Evolutionary conservation across 2,329 filamentous ascomycete genomes (phyloP).

Genomic region (Ophiocordyceps camponoti-leonardi): DNA sequence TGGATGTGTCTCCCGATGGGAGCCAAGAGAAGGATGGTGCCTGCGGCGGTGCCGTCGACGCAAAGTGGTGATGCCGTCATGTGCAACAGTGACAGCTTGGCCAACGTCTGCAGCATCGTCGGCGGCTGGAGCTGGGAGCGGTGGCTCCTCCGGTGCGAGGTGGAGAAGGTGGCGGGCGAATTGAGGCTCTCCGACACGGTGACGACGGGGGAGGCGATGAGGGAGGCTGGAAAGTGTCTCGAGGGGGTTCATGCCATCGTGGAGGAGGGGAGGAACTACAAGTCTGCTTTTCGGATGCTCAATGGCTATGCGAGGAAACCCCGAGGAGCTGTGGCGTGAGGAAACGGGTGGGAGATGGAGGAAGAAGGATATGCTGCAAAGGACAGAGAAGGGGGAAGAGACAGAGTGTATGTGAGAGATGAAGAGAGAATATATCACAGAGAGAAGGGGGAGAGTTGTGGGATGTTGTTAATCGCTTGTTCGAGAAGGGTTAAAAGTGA

Average conservation of each 20-base stretch:
- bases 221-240: constrained; percentile 40
- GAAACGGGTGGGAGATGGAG: not conserved
- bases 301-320: constrained; percentile 50
- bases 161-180: constrained; percentile 62
- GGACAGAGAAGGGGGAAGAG: too few species aligned
- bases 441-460: too few species aligned
- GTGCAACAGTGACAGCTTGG: constrained; percentile 55
- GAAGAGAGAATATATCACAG: too few species aligned
- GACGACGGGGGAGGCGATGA: constrained; percentile 30
- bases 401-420: too few species aligned
- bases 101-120: constrained; percentile 62
- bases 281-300: constrained; percentile 42
- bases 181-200: constrained; percentile 35
- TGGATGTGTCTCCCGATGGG: constrained; percentile 88
- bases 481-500: too few species aligned
- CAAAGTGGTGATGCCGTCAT: constrained; percentile 34
- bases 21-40: constrained; percentile 14
- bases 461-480: too few species aligned
- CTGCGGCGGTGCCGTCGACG: not conserved
- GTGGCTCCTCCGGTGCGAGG: constrained; percentile 79
- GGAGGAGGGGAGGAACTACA: constrained; percentile 43
- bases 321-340: constrained; percentile 3
- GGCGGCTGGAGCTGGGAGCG: constrained; percentile 91
- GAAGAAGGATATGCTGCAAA: too few species aligned
- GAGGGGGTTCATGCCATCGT: constrained; percentile 42